Evolutionary conservation across 2,329 filamentous ascomycete species (phyloP), one percentile per base, ranked within the genome.

Genomic region (Fusarium duplospermum): DNA sequence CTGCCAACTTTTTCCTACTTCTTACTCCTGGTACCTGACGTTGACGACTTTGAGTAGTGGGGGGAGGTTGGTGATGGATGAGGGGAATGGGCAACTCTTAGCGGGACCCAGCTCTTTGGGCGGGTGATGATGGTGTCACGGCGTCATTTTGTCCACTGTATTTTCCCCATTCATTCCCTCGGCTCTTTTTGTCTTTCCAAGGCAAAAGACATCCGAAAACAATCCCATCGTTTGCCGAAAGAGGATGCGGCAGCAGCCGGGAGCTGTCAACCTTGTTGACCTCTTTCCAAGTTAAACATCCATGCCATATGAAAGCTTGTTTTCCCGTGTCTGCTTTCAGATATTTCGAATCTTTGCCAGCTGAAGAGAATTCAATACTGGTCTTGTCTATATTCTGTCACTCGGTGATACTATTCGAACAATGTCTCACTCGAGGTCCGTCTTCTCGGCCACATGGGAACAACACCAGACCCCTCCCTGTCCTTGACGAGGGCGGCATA

Each of bases 101-200:
- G 71, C 36, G 71, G 71, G 67, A 22, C 24, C 29, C 22, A 54
- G 29, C 20, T 13, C 13, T 11, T 59, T 64, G 66, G 57, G 67
- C 66, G 67, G 67, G 63, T 62, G 61, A 76, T 77, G 76, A 78
- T 78, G 76, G 68, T 77, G 76, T 78, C 67, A 75, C 73, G 62
- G 71, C 76, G 76, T 78, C 76, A 78, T 78, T 27, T 61, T 64
- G 33, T 29, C 16, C 62, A 38, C 67, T 58, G 50, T 36, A 57
- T 31, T 66, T 42, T 13, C 36, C 36, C 9, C 14, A 18, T 38
- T 56, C 33, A 45, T 70, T 67, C 64, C 64, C 70, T 75, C 70
- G 62, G 64, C 58, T 62, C 24, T 24, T 24, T 33, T 20, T 50
- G 42, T 16, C 36, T n/a, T 24, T 42, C 24, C 6, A 56, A 52